Conservation (phyloP, 306 rosid species). For the Chamaecrista fasciculata region DNA sequence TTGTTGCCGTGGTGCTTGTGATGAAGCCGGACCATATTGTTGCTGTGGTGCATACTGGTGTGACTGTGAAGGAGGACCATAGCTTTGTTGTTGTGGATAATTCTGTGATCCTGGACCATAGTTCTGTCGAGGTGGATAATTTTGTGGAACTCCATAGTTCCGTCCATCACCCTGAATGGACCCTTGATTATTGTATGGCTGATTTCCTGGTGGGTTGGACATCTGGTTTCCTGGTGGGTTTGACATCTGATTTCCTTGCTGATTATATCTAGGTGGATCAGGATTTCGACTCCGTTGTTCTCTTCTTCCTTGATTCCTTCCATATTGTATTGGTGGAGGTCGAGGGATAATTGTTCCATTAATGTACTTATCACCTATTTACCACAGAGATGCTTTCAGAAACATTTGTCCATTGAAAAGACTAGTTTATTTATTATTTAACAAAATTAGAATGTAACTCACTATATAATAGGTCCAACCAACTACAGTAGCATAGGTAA, state of each 20-base stretch:
- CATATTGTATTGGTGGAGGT: slow-evolving; percentile 79
- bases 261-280: slow-evolving; percentile 37
- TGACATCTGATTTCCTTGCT: slow-evolving; percentile 32
- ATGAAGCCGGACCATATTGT: slow-evolving; percentile 38
- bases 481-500: not conserved
- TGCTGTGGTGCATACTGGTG: slow-evolving; percentile 33
- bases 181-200: slow-evolving; percentile 39
- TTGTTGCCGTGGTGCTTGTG: slow-evolving; percentile 33
- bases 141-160: slow-evolving; percentile 52
- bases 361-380: slow-evolving; percentile 79
- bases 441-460: not conserved
- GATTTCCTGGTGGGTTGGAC: slow-evolving; percentile 45
- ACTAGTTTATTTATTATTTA: not conserved
- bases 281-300: slow-evolving; percentile 46
- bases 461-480: slow-evolving; percentile 4
- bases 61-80: slow-evolving; percentile 39
- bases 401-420: not conserved
- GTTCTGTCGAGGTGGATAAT: slow-evolving; percentile 38
- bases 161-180: slow-evolving; percentile 54
- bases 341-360: slow-evolving; percentile 81
- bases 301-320: slow-evolving; percentile 50
- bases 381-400: slow-evolving; percentile 21
- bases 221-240: slow-evolving; percentile 38
- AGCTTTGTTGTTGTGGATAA: slow-evolving; percentile 42
- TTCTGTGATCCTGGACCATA: slow-evolving; percentile 40